Percentiles rank a stretch among this genome's conserved stretches.
These are phyloP conservation scores for Phytophthora chlamydospora DNA, from an alignment of 352 stramenopile species.

Conservation along the genomic window DNA sequence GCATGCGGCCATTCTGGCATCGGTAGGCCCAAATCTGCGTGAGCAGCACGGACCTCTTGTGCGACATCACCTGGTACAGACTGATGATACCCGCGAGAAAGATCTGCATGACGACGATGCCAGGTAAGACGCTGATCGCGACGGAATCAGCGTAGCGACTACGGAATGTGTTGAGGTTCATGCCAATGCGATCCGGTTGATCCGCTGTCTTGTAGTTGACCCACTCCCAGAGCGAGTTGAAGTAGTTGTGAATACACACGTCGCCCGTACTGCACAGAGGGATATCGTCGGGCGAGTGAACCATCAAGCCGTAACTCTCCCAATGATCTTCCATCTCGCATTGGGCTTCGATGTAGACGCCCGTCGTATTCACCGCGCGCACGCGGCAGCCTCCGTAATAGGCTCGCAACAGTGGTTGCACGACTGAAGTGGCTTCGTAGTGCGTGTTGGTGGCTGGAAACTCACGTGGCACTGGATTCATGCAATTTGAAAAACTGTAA, in stretches of 20 bases:
- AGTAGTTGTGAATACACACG: conserved; percentile 34
- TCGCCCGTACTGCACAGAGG: conserved; percentile 26
- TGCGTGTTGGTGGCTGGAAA: conserved; percentile 7
- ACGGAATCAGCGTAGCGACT: conserved; percentile 27
- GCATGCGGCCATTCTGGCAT: conserved; percentile 30
- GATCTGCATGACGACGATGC: conserved; percentile 31
- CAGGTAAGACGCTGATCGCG: conserved; percentile 21
- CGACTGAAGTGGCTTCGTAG: conserved; percentile 6
- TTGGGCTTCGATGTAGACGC: conserved; percentile 28
- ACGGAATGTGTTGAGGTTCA: conserved; percentile 28
- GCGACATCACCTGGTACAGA: conserved; percentile 36
- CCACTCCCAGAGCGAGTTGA: conserved; percentile 33
- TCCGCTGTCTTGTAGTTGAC: conserved; percentile 10
- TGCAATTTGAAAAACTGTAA: conserved; percentile 28
- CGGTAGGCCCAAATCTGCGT: conserved; percentile 38
- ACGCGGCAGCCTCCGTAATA: conserved; percentile 34
- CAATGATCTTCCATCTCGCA: conserved; percentile 15
- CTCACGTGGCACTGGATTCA: conserved; percentile 8
- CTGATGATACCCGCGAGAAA: conserved; percentile 28
- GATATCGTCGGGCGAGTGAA: conserved; percentile 30
- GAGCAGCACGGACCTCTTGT: conserved; percentile 30
- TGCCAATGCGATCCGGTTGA: conserved; percentile 14
- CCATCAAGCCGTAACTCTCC: conserved; percentile 28
- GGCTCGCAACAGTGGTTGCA: conserved; percentile 19
- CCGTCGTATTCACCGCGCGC: conserved; percentile 22